phyloP scores from a whole-genome alignment of 2,329 filamentous ascomycete genomes.

The Colletotrichum euphorbiae region DNA sequence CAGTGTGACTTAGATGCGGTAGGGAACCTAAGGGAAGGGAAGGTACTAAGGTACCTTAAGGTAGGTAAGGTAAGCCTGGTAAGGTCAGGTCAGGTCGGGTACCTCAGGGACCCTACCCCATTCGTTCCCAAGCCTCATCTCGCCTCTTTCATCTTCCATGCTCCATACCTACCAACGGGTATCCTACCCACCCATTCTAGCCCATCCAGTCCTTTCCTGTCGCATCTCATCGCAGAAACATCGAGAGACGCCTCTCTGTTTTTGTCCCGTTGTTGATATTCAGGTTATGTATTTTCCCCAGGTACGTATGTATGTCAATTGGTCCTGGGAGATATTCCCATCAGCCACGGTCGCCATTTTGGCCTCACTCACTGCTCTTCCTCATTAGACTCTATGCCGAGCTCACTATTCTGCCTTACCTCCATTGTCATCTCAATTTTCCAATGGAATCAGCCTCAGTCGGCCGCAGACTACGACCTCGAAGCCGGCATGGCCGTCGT shows the following conservation, averaged over 20 bases:
- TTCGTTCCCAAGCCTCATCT: constrained; percentile 12
- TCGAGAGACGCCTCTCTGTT: neutral
- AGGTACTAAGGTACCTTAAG: too few relatives aligned
- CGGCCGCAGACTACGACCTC: neutral
- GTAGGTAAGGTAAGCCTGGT: too few relatives aligned
- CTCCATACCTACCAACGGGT: too few relatives aligned
- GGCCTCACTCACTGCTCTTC: neutral
- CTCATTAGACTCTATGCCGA: neutral
- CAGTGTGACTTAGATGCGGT: neutral
- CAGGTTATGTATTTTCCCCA: too few relatives aligned
- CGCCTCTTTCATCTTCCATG: constrained; percentile 20
- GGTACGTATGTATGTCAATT: too few relatives aligned
- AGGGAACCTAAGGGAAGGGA: too few relatives aligned
- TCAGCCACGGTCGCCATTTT: neutral
- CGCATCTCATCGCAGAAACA: neutral
- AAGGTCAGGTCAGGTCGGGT: too few relatives aligned
- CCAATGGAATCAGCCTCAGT: neutral
- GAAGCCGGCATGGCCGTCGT: constrained; percentile 1
- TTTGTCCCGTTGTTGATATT: neutral
- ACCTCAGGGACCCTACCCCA: neutral
- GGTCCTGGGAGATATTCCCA: too few relatives aligned
- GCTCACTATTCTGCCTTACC: neutral
- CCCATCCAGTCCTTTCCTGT: neutral
- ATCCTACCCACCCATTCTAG: neutral
- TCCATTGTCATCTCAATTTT: neutral